Evolutionary conservation across 2,329 filamentous ascomycete genomes (phyloP), one percentile per base, ranked within the genome.

Genomic region (Zymoseptoria brevis): DNA sequence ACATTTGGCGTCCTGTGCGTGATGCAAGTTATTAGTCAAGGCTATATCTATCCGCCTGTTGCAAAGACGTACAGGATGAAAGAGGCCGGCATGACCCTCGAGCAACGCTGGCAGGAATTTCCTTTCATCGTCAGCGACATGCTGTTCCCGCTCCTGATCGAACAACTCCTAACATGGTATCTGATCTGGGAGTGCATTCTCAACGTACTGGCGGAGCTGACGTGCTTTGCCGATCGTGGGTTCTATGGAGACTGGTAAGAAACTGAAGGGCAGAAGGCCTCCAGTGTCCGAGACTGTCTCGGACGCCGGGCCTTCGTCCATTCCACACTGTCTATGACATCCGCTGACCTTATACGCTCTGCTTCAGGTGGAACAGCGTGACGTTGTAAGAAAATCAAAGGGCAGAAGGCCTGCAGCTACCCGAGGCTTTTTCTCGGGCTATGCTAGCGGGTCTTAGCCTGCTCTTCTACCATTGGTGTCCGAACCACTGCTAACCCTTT

Each of bases 11-110:
- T 89, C 58, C 83, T 91, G 48, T 85, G 87, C 67, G 83, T 90
- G 62, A 92, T 92, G 89, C 87, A 90, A 62, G 83, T 90, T 69
- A 79, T 92, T 55, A 87, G 85, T 0, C 88, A 92, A 74, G 81
- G 85, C 21, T 89, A 84, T 67, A 90, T 92, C 64, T 91, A 90
- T 68, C 88, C 89, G 0, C 83, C 89, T 0, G 86, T 91, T 1
- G 81, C 88, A 69, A 77, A 83, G 66, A 84, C 85, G 0, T 75
- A 88, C 30, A 76, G 78, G 60, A 86, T 88, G 81, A 88, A 88
- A 72, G 85, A 89, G 66, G 76, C 78, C 1, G 83, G 83, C 6
- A 77, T 88, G 72, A 77, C 85, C 0, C 75, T 89, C 6, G 72
- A 76, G 3, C 77, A 83, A 61, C 81, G 88, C 53, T 82, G 89